Evolutionary conservation across 108 stramenopile genomes (phyloP).

Genomic region (Conticribra weissflogii): DNA sequence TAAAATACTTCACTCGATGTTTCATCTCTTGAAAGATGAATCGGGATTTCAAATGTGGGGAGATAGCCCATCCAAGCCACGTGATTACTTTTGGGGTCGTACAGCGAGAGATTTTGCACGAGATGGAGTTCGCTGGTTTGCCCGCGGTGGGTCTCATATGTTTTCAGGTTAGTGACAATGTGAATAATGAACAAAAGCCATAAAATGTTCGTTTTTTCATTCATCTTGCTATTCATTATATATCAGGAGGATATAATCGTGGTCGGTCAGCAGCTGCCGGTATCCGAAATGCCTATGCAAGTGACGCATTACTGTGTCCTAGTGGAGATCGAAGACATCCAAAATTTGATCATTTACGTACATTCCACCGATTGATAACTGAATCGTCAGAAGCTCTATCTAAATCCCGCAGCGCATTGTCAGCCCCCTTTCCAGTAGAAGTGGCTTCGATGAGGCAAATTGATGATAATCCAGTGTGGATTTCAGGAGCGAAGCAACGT

Average conservation of each 20-base stretch:
- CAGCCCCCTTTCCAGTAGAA: background rate
- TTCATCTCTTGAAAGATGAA: slow-evolving; percentile 16
- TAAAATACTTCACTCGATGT: too few species aligned
- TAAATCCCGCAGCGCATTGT: background rate
- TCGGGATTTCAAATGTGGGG: slow-evolving; percentile 72
- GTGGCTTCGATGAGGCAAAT: background rate
- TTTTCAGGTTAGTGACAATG: too few species aligned
- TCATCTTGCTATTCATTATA: too few species aligned
- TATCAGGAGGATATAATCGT: slow-evolving; percentile 70
- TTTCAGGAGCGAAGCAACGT: background rate
- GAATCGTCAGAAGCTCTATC: slow-evolving; percentile 1
- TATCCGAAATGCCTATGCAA: slow-evolving; percentile 59
- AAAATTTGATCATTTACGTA: slow-evolving; percentile 55
- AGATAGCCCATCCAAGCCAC: slow-evolving; percentile 39
- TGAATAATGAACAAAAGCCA: too few species aligned
- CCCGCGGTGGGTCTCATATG: slow-evolving; percentile 64
- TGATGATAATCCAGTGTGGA: background rate
- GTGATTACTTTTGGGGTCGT: slow-evolving; percentile 67
- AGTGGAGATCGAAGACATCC: slow-evolving; percentile 59
- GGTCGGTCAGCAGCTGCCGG: slow-evolving; percentile 54
- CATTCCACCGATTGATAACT: slow-evolving; percentile 51
- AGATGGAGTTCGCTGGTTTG: slow-evolving; percentile 62
- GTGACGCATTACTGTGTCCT: slow-evolving; percentile 55
- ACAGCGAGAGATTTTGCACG: slow-evolving; percentile 43
- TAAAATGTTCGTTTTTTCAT: too few species aligned